phyloP scores from a whole-genome alignment of 768 basidiomycete genomes.

The Suillus subaureus region DNA sequence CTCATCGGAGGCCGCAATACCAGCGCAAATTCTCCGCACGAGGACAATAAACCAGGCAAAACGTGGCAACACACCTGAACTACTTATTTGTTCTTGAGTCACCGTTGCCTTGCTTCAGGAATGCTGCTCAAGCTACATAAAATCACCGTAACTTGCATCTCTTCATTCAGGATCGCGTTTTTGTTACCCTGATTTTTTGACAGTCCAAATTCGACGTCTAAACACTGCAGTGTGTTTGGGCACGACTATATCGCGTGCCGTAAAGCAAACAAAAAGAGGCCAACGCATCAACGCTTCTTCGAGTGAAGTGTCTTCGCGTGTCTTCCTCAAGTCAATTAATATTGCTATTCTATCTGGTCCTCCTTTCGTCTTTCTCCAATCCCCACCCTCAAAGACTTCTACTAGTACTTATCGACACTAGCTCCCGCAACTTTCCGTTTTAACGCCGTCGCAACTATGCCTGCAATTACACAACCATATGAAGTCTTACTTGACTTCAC shows the following conservation, averaged over 20 bases:
- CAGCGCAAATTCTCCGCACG: constrained; percentile 22
- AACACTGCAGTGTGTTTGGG: constrained; percentile 10
- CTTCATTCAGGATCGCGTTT: constrained; percentile 7
- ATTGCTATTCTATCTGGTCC: constrained; percentile 12
- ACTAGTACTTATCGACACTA: constrained; percentile 17
- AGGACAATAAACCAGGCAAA: constrained; percentile 18
- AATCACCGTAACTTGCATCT: constrained; percentile 9
- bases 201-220: constrained; percentile 5
- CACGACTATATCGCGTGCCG: constrained; percentile 31
- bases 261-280: constrained; percentile 36
- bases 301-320: constrained; percentile 26
- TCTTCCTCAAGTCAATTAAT: constrained; percentile 15
- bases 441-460: constrained; percentile 45
- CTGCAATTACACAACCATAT: constrained; percentile 57
- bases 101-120: constrained; percentile 15
- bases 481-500: constrained; percentile 70
- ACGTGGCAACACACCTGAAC: constrained; percentile 18
- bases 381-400: constrained; percentile 10
- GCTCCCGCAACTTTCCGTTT: constrained; percentile 37
- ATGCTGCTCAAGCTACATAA: constrained; percentile 13
- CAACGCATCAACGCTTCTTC: constrained; percentile 15
- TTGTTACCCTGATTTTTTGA: constrained; percentile 26
- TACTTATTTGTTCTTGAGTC: constrained; percentile 17
- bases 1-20: constrained; percentile 26
- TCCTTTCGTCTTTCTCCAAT: constrained; percentile 18